Base-by-base conservation (phyloP, 2,329 filamentous ascomycete genomes). In the Penicillium sp. region DNA sequence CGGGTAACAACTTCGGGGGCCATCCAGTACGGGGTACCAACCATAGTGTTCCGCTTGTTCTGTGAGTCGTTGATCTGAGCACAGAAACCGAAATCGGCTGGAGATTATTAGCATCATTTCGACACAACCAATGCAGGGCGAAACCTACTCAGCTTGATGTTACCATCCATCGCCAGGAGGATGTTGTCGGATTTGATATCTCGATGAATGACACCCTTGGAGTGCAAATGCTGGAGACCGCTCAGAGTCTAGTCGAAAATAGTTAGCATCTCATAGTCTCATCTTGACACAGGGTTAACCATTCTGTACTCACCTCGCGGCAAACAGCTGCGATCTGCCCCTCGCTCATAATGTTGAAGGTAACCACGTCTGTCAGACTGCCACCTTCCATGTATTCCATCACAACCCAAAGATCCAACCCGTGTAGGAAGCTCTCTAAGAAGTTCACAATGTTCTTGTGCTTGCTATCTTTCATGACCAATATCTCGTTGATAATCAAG, bases 331-430 rank as follows among this genome's bases (percentile, higher is more conserved):
- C 92, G 69, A 99, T 97, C 76, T 97, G 94, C 3, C 90, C 91
- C 74, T 99, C 94, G 8, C 89, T 93, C 94, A 99, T 97, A 70
- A 97, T 96, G 77, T 97, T 97, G 77, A 96, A 97, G 4, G 94
- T 99, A 55, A 99, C 94, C 52, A 99, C 94, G 74, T 99, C 94
- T 11, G 94, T 99, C 72, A 99, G 80, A 75, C 92, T 97, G 61
- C 94, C 94, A 57, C 94, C 94, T 75, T 99, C 93, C 94, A 99
- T 99, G 70, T 93, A 99, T 77, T 99, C 94, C 94, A 99, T 99
- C 34, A 97, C 91, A 1, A 99, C 94, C 94, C 94, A 99, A 31
- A 99, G 79, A 74, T 97, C 94, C 42, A 93, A 90, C 13, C 85
- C 84, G 56, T 92, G 89, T 11, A 99, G 81, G 74, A 92, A 97